Evolutionary conservation across 2,329 filamentous ascomycete genomes (phyloP).

Genomic region (Cladosporium sp.): DNA sequence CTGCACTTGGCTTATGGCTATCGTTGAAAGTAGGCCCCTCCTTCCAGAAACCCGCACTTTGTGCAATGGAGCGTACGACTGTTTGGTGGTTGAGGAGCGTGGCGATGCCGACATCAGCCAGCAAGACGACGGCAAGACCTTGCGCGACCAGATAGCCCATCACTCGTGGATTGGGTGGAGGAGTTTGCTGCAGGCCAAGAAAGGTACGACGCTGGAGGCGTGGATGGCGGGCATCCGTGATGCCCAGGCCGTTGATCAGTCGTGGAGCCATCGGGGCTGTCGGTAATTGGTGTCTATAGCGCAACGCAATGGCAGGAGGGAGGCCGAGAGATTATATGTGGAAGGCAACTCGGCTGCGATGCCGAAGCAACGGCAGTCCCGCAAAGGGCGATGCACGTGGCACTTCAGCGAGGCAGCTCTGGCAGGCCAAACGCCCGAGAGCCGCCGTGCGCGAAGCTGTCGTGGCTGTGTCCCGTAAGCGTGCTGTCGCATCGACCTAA

Average conservation of each 20-base stretch:
- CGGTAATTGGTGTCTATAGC: too few relatives aligned
- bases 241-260: neutral
- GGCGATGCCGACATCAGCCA: constrained; percentile 25
- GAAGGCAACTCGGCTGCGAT: neutral
- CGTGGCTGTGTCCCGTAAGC: neutral
- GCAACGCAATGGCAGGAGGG: neutral
- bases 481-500: neutral
- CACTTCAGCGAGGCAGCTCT: neutral
- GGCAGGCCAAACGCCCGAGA: neutral
- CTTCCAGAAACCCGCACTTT: constrained; percentile 25
- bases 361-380: too few relatives aligned
- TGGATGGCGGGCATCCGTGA: neutral
- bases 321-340: neutral
- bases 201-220: constrained; percentile 23
- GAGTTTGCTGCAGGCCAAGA: constrained; percentile 25
- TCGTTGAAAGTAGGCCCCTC: constrained; percentile 19
- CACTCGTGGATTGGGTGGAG: constrained; percentile 23
- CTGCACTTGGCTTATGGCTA: constrained; percentile 11
- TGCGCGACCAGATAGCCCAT: constrained; percentile 30
- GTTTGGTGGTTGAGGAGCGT: constrained; percentile 18
- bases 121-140: constrained; percentile 28
- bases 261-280: neutral
- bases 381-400: neutral
- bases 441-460: too few relatives aligned
- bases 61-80: constrained; percentile 21